Percentiles rank a stretch among this genome's conserved stretches.
Evolutionary conservation across 495 filamentous ascomycete genomes (phyloP).

Genomic region (Tricharina praecox): DNA sequence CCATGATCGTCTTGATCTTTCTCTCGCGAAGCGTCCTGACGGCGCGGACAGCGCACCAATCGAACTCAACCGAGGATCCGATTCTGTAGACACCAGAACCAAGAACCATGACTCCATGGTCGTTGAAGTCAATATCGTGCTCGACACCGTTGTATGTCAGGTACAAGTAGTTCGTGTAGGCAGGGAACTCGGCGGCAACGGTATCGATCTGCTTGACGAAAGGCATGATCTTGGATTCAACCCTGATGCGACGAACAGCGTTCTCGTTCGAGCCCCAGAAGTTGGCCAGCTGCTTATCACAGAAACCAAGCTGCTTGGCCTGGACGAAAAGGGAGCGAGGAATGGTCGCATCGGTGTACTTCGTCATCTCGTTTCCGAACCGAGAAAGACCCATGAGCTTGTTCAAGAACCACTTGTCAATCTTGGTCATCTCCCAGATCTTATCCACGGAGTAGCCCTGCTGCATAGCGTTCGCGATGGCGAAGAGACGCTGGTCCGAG

Average conservation of each 20-base stretch:
- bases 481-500: slow-evolving; percentile 92
- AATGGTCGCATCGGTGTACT: slow-evolving; percentile 52
- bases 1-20: slow-evolving; percentile 93
- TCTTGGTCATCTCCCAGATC: slow-evolving; percentile 94
- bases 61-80: slow-evolving; percentile 93
- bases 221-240: slow-evolving; percentile 71
- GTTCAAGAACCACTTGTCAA: slow-evolving; percentile 93
- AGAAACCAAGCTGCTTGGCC: slow-evolving; percentile 88
- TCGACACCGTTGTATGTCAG: slow-evolving; percentile 86
- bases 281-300: slow-evolving; percentile 78
- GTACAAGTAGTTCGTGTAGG: slow-evolving; percentile 92
- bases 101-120: slow-evolving; percentile 86
- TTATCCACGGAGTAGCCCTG: slow-evolving; percentile 83
- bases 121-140: slow-evolving; percentile 68
- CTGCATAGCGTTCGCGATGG: slow-evolving; percentile 95
- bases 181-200: slow-evolving; percentile 91
- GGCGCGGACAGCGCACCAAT: slow-evolving; percentile 96
- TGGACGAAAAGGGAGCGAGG: slow-evolving; percentile 48
- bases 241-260: slow-evolving; percentile 60
- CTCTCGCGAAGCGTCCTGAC: slow-evolving; percentile 81
- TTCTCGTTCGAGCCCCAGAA: slow-evolving; percentile 89
- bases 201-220: slow-evolving; percentile 97
- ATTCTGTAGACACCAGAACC: slow-evolving; percentile 97
- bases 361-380: slow-evolving; percentile 62
- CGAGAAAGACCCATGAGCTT: slow-evolving; percentile 79